Evolutionary conservation across 805 yeast genomes (phyloP), one percentile per base, ranked within the genome.

Genomic region (Candida silvicultrix): DNA sequence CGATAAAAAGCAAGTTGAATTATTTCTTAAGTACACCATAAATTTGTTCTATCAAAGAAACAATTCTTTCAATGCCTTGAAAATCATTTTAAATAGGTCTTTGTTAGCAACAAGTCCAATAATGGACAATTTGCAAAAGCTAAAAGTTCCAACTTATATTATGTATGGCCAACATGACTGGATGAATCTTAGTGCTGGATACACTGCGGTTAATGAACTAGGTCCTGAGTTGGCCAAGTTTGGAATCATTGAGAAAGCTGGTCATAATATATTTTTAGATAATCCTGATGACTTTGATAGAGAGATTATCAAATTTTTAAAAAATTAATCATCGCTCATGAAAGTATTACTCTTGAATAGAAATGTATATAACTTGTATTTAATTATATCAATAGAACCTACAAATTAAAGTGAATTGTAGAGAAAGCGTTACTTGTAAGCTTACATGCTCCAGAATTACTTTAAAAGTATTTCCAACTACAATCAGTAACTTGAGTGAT

Each of bases 251-350:
- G 65, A 63, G 23, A 68, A 79, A 46, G 77, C 85, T 9, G 95
- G 95, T 1, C 95, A 87, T 60, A 90, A 87, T 57, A 57, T 87
- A 12, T 85, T 85, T 53, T 65, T 87, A 47, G 95, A 87, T 56
- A 84, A 85, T 52, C 71, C 75, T 20, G 50, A 57, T 14, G 70
- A 55, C 29, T 87, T 85, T 57, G 78, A 83, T 57, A 52, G 55
- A 3, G 51, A 75, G 48, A 64, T 85, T 15, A 31, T 66, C 35
- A 47, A 58, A 0, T 71, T 67, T 46, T 48, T 69, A 7, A 7
- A 37, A 9, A 25, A 48, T 36, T 20, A 23, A 9, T 9, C 25
- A 9, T 9, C 12, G 22, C n/a, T n/a, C n/a, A n/a, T n/a, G n/a
- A n/a, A n/a, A n/a, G n/a, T n/a, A n/a, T n/a, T n/a, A n/a, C n/a